Evolutionary conservation across 352 stramenopile genomes (phyloP).

Genomic region (Globisporangium lucens): DNA sequence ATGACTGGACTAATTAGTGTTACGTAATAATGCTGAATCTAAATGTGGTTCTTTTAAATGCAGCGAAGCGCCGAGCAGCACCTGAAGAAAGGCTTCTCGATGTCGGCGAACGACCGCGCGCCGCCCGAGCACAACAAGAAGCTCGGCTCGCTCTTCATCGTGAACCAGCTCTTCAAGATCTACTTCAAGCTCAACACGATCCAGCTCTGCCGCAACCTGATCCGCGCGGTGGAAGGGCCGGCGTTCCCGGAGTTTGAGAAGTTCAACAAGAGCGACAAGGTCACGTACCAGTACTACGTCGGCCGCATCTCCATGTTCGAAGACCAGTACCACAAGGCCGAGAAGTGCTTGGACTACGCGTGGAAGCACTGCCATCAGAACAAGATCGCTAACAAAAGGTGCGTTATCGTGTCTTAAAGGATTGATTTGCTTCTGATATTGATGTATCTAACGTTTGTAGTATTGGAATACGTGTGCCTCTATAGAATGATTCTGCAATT

Average conservation of each 20-base stretch:
- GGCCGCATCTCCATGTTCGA: constrained; percentile 96
- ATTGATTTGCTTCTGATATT: not conserved
- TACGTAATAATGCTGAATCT: not conserved
- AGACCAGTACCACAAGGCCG: constrained; percentile 94
- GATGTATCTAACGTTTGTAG: not conserved
- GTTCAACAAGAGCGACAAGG: constrained; percentile 87
- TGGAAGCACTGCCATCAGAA: constrained; percentile 90
- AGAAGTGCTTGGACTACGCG: constrained; percentile 92
- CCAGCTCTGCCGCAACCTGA: constrained; percentile 94
- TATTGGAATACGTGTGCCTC: not conserved
- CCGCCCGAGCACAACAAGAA: constrained; percentile 82
- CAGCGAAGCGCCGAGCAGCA: constrained; percentile 78
- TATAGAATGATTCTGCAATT: constrained; percentile 92
- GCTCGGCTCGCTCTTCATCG: constrained; percentile 87
- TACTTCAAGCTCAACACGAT: constrained; percentile 96
- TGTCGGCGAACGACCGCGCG: constrained; percentile 81
- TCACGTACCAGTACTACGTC: constrained; percentile 96
- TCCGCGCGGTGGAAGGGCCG: constrained; percentile 78
- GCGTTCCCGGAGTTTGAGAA: constrained; percentile 76
- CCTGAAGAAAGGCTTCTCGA: constrained; percentile 84
- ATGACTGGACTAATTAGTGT: not conserved
- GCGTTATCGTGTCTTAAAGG: not conserved
- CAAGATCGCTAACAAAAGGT: constrained; percentile 88
- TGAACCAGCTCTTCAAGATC: constrained; percentile 96
- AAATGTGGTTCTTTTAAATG: not conserved